Conservation (phyloP, 371 early-diverging fungal genomes). For the Lichtheimia corymbifera region DNA sequence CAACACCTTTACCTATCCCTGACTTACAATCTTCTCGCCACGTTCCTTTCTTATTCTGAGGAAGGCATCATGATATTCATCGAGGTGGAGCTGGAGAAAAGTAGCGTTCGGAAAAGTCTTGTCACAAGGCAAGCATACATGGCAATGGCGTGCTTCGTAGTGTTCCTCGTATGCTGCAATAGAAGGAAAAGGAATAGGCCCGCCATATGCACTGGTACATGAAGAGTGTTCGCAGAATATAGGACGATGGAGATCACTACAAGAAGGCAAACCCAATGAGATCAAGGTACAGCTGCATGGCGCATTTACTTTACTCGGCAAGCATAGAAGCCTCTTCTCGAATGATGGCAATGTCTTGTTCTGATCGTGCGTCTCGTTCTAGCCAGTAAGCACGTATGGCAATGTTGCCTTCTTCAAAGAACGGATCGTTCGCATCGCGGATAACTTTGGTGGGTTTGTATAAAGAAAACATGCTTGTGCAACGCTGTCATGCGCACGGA, state of each 20-base stretch:
- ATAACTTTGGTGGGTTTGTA: slow-evolving; percentile 35
- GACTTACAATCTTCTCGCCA: slow-evolving; percentile 62
- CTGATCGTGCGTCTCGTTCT: slow-evolving; percentile 20
- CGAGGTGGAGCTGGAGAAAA: slow-evolving; percentile 58
- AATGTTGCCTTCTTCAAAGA: slow-evolving; percentile 57
- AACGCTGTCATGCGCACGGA: no score
- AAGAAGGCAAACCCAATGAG: not conserved
- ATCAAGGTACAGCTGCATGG: not conserved
- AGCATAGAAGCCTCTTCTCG: slow-evolving; percentile 24
- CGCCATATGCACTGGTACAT: slow-evolving; percentile 19
- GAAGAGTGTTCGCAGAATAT: slow-evolving; percentile 31
- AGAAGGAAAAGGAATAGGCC: slow-evolving; percentile 30
- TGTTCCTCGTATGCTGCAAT: slow-evolving; percentile 55
- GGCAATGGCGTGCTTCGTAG: slow-evolving; percentile 56
- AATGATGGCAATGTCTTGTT: slow-evolving; percentile 22
- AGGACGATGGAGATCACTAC: slow-evolving; percentile 9
- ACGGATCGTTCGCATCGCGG: slow-evolving; percentile 39
- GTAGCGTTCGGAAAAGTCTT: slow-evolving; percentile 53
- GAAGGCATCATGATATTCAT: slow-evolving; percentile 57
- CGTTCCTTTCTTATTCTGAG: slow-evolving; percentile 52
- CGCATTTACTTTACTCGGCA: slow-evolving; percentile 15
- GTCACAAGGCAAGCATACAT: slow-evolving; percentile 53
- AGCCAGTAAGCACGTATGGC: slow-evolving; percentile 56
- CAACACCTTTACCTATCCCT: not conserved
- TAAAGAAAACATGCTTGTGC: slow-evolving; percentile 22